Evolutionary conservation across 78 protist species (phyloP).

Genomic region (Thecamonas trahens): DNA sequence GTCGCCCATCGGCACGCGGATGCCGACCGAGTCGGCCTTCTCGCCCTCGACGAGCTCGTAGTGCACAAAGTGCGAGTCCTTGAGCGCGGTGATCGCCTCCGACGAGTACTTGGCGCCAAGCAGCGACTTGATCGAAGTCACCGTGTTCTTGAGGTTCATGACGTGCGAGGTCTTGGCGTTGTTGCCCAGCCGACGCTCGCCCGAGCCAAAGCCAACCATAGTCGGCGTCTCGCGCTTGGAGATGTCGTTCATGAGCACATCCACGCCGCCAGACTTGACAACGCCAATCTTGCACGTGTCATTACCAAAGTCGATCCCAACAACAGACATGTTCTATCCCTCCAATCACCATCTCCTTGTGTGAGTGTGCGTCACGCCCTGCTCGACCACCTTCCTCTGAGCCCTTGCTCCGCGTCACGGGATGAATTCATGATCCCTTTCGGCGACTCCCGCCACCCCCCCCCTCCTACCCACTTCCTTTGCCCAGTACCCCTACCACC

Average conservation of each 20-base stretch:
- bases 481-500: too few species aligned
- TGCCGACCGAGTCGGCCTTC: slow-evolving; percentile 6
- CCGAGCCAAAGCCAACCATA: slow-evolving; percentile 42
- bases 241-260: slow-evolving; percentile 75
- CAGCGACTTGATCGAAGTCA: slow-evolving; percentile 59
- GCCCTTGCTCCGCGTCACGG: too few species aligned
- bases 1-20: slow-evolving; percentile 40
- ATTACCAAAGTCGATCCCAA: slow-evolving; percentile 74
- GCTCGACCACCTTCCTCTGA: too few species aligned
- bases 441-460: too few species aligned
- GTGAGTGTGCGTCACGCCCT: too few species aligned
- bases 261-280: slow-evolving; percentile 84
- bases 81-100: slow-evolving; percentile 11
- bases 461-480: too few species aligned
- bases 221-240: slow-evolving; percentile 69
- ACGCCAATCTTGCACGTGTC: slow-evolving; percentile 55
- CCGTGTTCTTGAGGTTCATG: slow-evolving; percentile 77
- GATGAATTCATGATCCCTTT: too few species aligned
- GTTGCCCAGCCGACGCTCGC: slow-evolving; percentile 65
- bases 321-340: slow-evolving; percentile 46
- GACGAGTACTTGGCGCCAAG: slow-evolving; percentile 65
- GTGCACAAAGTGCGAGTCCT: slow-evolving; percentile 14
- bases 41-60: slow-evolving; percentile 4
- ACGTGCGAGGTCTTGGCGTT: slow-evolving; percentile 16
- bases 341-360: too few species aligned